These are phyloP conservation scores for Globisporangium carolinianum DNA, from an alignment of 352 stramenopile genomes.

Conservation along the genomic window DNA sequence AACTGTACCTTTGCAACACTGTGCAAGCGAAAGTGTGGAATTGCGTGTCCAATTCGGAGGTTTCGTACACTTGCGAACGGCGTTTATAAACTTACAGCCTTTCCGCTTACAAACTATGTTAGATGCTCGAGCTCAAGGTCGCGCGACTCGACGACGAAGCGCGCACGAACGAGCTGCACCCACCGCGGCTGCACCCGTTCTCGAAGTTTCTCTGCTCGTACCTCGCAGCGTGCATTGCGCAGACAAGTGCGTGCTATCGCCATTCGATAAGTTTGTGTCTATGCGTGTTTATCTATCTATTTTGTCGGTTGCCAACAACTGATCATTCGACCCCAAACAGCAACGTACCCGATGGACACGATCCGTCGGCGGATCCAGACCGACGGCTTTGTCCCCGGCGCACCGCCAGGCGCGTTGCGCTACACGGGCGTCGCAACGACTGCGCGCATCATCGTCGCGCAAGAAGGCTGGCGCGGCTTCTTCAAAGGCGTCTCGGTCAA, in stretches of 20 bases:
- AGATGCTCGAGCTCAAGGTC: conserved; percentile 48
- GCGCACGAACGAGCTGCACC: conserved; percentile 6
- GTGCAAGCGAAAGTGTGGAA: too few species aligned
- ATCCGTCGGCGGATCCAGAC: conserved; percentile 81
- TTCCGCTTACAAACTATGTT: too few species aligned
- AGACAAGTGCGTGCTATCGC: conserved; percentile 48
- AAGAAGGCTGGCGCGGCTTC: conserved; percentile 76
- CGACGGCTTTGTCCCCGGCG: conserved; percentile 64
- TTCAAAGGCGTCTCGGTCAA: conserved; percentile 86
- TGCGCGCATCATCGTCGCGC: conserved; percentile 55
- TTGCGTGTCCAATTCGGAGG: too few species aligned
- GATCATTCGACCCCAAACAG: conserved; percentile 16
- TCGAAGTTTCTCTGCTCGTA: conserved; percentile 84
- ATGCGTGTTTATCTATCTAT: background rate
- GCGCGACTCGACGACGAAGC: conserved; percentile 21
- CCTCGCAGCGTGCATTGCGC: conserved; percentile 75
- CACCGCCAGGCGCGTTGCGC: conserved; percentile 22
- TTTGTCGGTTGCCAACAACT: too few species aligned
- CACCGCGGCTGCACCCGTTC: conserved; percentile 44
- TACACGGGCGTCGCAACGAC: conserved; percentile 70
- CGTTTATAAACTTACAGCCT: too few species aligned
- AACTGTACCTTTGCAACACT: background rate
- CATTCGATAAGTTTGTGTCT: conserved; percentile 3
- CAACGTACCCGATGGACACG: conserved; percentile 81
- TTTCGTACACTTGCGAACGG: too few species aligned